Base-by-base conservation (phyloP, 257 asterid genomes). In the Leonotis leonurus region DNA sequence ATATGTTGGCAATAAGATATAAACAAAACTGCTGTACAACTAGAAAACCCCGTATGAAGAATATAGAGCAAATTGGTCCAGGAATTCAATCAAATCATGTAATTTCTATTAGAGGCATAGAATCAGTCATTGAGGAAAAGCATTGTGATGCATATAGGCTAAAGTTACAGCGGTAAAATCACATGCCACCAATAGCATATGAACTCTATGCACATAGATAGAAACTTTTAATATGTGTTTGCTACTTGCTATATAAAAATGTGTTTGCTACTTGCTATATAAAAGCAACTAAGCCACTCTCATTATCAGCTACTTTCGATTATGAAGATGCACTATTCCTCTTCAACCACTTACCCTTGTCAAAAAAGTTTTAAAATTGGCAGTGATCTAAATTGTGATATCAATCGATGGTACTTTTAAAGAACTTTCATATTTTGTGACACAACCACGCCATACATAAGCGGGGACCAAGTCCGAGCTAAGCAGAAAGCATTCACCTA, bases 1-100 rank as follows among this genome's bases (percentile, higher is more conserved):
- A 24, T 63, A 62, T 11, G 52, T 78, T 55, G 54, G 48, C 45
- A 60, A 43, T 71, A 65, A 78, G 74, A 51, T 64, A 27, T 18
- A 62, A 57, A 8, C 27, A 29, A 45, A 61, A 62, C 6, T 26
- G 46, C 43, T 50, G 16, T 39, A 62, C 41, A 35, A 32, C 55
- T 45, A 69, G 27, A 52, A 46, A 55, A 46, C 39, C 44, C 8
- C 56, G 35, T 40, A 72, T 29, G 27, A 68, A 48, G 29, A 39
- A 35, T 30, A 4, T 13, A 60, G 37, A 35, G 46, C 22, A 48
- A 35, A 56, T 24, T 52, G 54, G 14, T 54, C 70, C 46, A 43
- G 13, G 29, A 37, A 18, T 16, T 16, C 32, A 3, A 26, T 55
- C 45, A 26, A 35, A 67, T 24, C 29, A 33, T 37, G 32, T 56